Conservation (phyloP, 129 eudicot species). For the Apium graveolens region DNA sequence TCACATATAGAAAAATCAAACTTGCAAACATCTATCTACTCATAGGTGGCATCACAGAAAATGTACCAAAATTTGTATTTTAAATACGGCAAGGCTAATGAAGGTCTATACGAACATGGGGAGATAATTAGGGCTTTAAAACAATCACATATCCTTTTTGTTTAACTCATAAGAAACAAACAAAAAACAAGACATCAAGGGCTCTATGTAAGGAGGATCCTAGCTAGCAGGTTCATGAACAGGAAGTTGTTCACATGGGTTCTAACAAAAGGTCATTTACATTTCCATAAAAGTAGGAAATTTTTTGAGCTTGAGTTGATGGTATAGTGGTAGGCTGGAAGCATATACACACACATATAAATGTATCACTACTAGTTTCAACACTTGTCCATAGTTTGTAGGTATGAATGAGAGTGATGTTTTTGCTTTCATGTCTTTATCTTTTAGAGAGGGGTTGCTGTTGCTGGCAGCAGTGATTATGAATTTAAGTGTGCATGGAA, state of each 20-base stretch:
- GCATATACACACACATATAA: background rate
- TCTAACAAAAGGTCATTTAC: slow-evolving; percentile 5
- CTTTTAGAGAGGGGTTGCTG: background rate
- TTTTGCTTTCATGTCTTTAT: slow-evolving; percentile 11
- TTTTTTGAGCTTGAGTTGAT: slow-evolving; percentile 8
- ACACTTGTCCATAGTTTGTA: background rate
- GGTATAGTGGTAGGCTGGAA: background rate
- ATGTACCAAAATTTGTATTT: background rate
- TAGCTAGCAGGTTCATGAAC: background rate
- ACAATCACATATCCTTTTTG: background rate
- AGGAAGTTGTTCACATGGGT: slow-evolving; percentile 12
- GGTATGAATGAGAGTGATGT: background rate
- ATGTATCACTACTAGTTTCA: background rate
- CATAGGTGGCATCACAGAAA: background rate
- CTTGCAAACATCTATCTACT: background rate
- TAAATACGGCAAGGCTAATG: background rate
- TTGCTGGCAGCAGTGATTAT: slow-evolving; percentile 1
- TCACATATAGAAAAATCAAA: too few relatives aligned
- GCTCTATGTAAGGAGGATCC: background rate
- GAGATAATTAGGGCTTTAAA: background rate
- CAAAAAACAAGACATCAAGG: background rate
- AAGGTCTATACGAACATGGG: background rate
- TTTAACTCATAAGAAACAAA: background rate
- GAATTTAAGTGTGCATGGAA: slow-evolving; percentile 8
- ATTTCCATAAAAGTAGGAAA: slow-evolving; percentile 8